Base-by-base conservation (phyloP, 495 filamentous ascomycete species). In the Monascus purpureus region DNA sequence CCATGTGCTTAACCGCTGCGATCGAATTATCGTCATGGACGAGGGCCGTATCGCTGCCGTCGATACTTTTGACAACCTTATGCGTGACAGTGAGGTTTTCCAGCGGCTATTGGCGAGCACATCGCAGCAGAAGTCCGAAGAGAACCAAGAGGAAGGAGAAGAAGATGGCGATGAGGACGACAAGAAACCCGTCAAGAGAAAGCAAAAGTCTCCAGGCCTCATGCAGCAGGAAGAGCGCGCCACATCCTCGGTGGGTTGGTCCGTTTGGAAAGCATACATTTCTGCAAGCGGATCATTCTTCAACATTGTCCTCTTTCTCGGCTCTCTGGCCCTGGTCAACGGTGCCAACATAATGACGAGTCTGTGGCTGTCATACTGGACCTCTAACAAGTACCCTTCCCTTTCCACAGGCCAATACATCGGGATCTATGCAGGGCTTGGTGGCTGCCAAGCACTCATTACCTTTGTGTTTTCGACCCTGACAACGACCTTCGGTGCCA, bases 281-380 rank as follows among this genome's bases (percentile, higher is more conserved):
- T 56, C 55, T 35, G 84, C 88, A 1, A 83, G 82, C 1, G 88
- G 88, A 5, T 72, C 67, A 25, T 61, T 83, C n/a, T 55, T 82
- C 32, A 79, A 84, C 28, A 72, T 66, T 0, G 60, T 81, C 0
- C 25, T 79, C 5, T 59, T 92, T 3, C 11, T 93, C 1, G 16
- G 71, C 9, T 50, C 90, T 5, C 65, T 94, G 5, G 50, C 77
- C 2, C 36, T 81, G 8, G 72, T 79, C 0, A 86, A 93, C 41
- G 82, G 75, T 12, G 71, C 76, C 32, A 93, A 90, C 46, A 86
- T 97, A 33, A 68, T 70, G 39, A 93, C 85, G 8, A 85, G 74
- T 38, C 55, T 97, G 32, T 97, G 88, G 88, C 72, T 96, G 8
- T 83, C 84, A 1, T 96, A 73, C 53, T 96, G 88, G 88, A 88